A percentile compares a stretch with the other conserved stretches of the same genome.
Conservation (phyloP, 1,284 basidiomycete genomes). For the Apiotrichum brassicae region DNA sequence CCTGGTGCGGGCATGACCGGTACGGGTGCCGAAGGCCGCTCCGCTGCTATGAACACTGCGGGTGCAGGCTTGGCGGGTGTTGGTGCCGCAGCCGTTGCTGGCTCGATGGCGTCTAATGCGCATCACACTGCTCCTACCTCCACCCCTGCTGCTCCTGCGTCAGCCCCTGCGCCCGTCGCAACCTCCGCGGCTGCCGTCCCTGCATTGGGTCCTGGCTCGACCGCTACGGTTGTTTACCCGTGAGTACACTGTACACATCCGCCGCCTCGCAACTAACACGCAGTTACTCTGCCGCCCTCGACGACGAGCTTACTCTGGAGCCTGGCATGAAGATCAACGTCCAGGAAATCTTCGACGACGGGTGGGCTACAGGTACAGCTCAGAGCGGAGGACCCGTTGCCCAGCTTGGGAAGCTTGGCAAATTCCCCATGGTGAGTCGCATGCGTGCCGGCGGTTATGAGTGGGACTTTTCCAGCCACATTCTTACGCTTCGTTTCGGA, state of each 20-base stretch:
- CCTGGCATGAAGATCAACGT: constrained; percentile 43
- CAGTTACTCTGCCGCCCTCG: constrained; percentile 34
- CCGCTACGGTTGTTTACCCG: constrained; percentile 8
- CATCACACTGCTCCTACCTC: neutral
- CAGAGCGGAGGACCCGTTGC: constrained; percentile 21
- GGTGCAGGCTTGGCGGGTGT: constrained; percentile 4
- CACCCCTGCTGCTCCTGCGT: neutral
- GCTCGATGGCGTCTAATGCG: neutral
- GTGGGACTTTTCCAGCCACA: no score
- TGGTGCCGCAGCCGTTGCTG: neutral
- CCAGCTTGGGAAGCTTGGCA: constrained; percentile 34
- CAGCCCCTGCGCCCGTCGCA: neutral
- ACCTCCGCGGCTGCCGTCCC: neutral
- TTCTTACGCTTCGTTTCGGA: no score
- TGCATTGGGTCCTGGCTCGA: constrained; percentile 2
- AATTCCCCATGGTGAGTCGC: constrained; percentile 27
- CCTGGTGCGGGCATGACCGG: neutral
- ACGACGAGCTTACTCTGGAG: constrained; percentile 42
- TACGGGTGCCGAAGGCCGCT: neutral
- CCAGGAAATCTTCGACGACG: constrained; percentile 42
- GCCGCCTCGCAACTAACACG: constrained; percentile 5
- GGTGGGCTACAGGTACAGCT: constrained; percentile 42
- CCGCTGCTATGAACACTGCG: no score
- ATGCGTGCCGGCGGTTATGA: no score
- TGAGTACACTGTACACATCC: neutral